Conservation (phyloP, 805 yeast genomes). For the Candida caryicola region DNA sequence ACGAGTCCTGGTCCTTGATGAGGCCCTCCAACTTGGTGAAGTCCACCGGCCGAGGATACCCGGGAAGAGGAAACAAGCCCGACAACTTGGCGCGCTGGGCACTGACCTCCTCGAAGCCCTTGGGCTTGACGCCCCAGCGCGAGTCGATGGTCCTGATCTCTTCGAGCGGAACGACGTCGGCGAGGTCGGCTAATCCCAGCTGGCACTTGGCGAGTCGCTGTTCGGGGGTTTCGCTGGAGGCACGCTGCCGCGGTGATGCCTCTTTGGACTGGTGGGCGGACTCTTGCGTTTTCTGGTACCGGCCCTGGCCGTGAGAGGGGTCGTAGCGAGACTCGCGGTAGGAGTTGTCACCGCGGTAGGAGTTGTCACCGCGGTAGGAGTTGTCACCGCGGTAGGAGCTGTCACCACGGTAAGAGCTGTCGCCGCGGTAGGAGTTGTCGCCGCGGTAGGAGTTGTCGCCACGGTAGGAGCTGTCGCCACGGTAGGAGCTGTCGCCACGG, state of each 20-base stretch:
- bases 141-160: slow-evolving; percentile 49
- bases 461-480: background rate
- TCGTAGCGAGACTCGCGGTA: slow-evolving; percentile 2
- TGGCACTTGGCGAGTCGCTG: slow-evolving; percentile 22
- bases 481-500: background rate
- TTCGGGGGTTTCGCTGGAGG: slow-evolving; percentile 16
- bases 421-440: background rate
- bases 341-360: background rate
- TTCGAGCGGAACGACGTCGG: slow-evolving; percentile 46
- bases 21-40: slow-evolving; percentile 41
- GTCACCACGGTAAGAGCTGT: background rate
- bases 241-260: slow-evolving; percentile 20
- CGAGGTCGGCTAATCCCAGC: slow-evolving; percentile 30
- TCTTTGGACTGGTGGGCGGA: slow-evolving; percentile 14
- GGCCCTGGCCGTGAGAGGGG: slow-evolving; percentile 1
- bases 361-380: background rate
- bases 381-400: background rate
- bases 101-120: slow-evolving; percentile 69
- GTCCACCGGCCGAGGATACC: slow-evolving; percentile 49
- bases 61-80: slow-evolving; percentile 77
- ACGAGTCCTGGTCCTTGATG: slow-evolving; percentile 31
- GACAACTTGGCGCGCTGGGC: slow-evolving; percentile 76
- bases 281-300: background rate
- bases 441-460: background rate
- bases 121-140: slow-evolving; percentile 70